Base-by-base conservation (phyloP, 2,329 filamentous ascomycete genomes). In the Paracamarosporium sp. region DNA sequence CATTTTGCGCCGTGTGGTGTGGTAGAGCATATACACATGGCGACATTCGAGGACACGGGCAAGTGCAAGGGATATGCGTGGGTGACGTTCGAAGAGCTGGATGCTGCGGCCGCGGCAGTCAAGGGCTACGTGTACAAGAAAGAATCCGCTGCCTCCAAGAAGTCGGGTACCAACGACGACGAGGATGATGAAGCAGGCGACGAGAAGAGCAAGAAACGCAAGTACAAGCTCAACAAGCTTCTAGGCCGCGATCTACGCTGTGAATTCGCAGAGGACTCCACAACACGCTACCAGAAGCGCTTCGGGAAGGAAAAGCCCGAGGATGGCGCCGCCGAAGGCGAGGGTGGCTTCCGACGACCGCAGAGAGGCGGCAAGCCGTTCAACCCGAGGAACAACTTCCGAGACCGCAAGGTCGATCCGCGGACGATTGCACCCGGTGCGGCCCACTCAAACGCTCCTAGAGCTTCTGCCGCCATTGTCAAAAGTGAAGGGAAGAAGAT, bases 61-160 rank as follows among this genome's bases (percentile, higher is more conserved):
- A 99, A 98, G 80, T 99, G 95, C 82, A 98, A 98, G 80, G 96
- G 95, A 17, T 99, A 90, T 79, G 95, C 90, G 5, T 99, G 95
- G 93, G 88, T 99, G 60, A 91, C 91, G 60, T 99, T 98, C 78
- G 88, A 89, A 72, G 88, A 93, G 50, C 73, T 93, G 11, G 88
- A 91, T 55, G 86, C 90, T 0, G 92, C 92, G 0, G 86, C 88
- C 48, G 85, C 85, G 69, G 91, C 91, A 3, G 92, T 96, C 63
- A 89, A 88, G 73, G 94, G 94, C 0, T 97, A 90, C 68, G 84
- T 92, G 59, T 87, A 88, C 78, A 84, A 93, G 69, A 83, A 86
- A 53, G 77, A 89, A n/a, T n/a, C n/a, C 36, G 83, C 88, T 38
- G 70, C 76, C 31, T 59, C 54, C 31, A 62, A 66, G 67, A 77